A percentile compares a stretch with the other conserved stretches of the same genome.
Conservation (phyloP, 164 flowering plant species). For the Akebia trifoliata region DNA sequence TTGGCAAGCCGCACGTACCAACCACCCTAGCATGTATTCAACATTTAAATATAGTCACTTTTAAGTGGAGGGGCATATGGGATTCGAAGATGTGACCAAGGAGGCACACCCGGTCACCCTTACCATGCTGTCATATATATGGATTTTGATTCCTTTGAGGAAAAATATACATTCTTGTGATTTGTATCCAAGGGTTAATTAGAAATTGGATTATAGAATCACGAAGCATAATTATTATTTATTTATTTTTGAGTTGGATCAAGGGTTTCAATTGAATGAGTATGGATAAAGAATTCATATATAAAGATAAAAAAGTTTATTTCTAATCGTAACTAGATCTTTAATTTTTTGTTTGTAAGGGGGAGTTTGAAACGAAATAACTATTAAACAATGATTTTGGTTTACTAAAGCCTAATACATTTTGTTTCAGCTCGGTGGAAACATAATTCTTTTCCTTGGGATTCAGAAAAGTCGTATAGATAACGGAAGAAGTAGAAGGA, state of each 20-base stretch:
- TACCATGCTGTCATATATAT: too few species aligned
- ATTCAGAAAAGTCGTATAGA: background rate
- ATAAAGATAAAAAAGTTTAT: background rate
- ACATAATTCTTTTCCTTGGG: background rate
- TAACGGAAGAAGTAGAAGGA: background rate
- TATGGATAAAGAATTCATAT: background rate
- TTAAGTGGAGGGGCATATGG: too few species aligned
- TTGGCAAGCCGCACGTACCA: too few species aligned
- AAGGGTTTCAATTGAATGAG: background rate
- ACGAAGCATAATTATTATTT: background rate
- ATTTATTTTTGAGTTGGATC: background rate
- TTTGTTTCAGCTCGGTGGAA: conserved; percentile 3
- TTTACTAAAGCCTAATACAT: background rate
- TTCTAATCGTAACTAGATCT: background rate
- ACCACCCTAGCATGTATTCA: too few species aligned
- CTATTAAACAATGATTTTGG: conserved; percentile 7
- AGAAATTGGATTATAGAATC: background rate
- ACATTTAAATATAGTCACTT: too few species aligned
- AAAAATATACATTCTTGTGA: background rate
- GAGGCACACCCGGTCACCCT: too few species aligned
- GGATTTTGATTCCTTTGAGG: too few species aligned
- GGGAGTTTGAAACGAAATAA: background rate
- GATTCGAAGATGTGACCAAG: too few species aligned
- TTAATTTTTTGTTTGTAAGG: background rate
- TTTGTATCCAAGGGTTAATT: background rate